Base-by-base conservation (phyloP, 2,329 filamentous ascomycete species). In the Colletotrichum sp. region DNA sequence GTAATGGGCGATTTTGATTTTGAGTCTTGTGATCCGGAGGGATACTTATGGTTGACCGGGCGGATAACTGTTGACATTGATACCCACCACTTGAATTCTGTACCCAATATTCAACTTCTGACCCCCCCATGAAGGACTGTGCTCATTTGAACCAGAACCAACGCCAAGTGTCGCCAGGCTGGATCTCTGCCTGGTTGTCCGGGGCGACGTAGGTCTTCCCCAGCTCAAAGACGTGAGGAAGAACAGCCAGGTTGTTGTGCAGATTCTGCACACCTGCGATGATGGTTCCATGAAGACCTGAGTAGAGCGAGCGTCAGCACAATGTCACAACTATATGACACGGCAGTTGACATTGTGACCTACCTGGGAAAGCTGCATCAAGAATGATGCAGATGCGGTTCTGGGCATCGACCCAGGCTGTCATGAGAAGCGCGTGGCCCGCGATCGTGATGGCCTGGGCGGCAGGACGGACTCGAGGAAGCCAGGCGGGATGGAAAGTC, bases 271-370 rank as follows among this genome's bases (percentile, higher is more conserved):
- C 4, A 10, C 18, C 18, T 1, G 38, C 8, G 18, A n/a, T 10
- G 38, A 43, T 3, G 38, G 38, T 2, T 18, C 38, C 38, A 5
- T 43, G 38, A n/a, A 43, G 16, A 43, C 38, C 38, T 43, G 4
- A 43, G 2, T 0, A 43, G 4, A 43, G 5, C 38, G 1, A 4
- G 38, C 38, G n/a, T 3, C 8, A 43, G 18, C 16, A 43, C 5
- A n/a, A 43, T 10, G 8, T 43, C 0, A 43, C 38, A 43, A 43
- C 8, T 0, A n/a, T 1, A 10, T 43, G 8, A 0, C 2, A 43
- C 18, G 38, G 38, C 0, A 43, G 16, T n/a, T n/a, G 16, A 18
- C 2, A 5, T 43, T 18, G 38, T 10, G 18, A 5, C 2, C 38
- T 43, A 43, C 16, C 16, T n/a, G 38, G 2, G 16, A 43, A 43